Conservation (phyloP, 129 eudicot species). For the Apium graveolens region DNA sequence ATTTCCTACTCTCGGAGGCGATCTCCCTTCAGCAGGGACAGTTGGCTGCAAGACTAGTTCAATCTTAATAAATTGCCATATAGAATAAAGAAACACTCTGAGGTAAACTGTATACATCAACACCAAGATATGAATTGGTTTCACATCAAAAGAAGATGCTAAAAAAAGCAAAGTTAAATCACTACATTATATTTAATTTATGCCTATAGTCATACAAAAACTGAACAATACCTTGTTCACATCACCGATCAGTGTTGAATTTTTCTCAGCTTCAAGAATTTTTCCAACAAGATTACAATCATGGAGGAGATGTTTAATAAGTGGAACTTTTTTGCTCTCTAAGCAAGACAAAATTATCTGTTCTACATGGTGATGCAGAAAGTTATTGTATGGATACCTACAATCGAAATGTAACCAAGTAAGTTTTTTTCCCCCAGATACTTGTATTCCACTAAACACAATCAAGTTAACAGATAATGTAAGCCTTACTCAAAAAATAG, state of each 20-base stretch:
- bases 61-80: not conserved
- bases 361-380: conserved; percentile 88
- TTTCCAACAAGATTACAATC: conserved; percentile 61
- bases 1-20: conserved; percentile 75
- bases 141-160: not conserved
- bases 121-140: not conserved
- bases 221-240: conserved; percentile 44
- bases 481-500: conserved; percentile 77
- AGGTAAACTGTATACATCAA: not conserved
- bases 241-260: conserved; percentile 37
- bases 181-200: not conserved
- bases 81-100: not conserved
- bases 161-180: not conserved
- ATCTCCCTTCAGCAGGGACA: conserved; percentile 59
- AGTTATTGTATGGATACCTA: conserved; percentile 97
- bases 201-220: not conserved
- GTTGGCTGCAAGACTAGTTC: conserved; percentile 67
- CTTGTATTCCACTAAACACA: not conserved
- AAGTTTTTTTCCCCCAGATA: not conserved
- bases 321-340: conserved; percentile 63
- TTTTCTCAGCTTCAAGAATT: conserved; percentile 75
- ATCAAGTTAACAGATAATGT: not conserved
- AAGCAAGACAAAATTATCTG: conserved; percentile 64
- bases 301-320: conserved; percentile 61
- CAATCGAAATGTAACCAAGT: conserved; percentile 14